Conservation (phyloP, 1,139 yeast genomes). For the Kodamaea alishanica region DNA sequence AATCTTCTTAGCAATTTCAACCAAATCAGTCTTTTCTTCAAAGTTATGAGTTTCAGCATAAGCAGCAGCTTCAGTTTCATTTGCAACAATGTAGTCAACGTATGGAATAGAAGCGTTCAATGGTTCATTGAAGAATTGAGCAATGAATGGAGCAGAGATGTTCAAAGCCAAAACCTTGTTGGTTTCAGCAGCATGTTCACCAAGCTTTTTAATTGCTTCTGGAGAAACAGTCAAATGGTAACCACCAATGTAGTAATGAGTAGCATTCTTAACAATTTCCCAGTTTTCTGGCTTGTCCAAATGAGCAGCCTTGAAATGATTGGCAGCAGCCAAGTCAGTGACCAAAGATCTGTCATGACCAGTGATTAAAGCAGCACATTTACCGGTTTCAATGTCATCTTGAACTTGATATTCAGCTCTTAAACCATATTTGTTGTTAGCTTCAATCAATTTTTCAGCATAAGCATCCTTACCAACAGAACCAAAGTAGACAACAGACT, state of each 20-base stretch:
- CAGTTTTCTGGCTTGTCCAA: conserved; percentile 88
- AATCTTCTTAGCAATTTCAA: conserved; percentile 75
- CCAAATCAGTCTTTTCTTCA: conserved; percentile 55
- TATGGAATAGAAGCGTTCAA: conserved; percentile 77
- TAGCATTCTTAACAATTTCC: conserved; percentile 77
- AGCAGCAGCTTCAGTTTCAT: conserved; percentile 95
- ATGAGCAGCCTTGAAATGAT: conserved; percentile 89
- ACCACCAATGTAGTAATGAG: conserved; percentile 90
- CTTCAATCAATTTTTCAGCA: conserved; percentile 74
- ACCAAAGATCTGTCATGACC: conserved; percentile 88
- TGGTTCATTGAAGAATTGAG: conserved; percentile 92
- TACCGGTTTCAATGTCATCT: conserved; percentile 79
- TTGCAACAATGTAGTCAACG: conserved; percentile 89
- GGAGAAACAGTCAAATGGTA: conserved; percentile 98
- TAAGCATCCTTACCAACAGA: conserved; percentile 92
- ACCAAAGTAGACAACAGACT: conserved; percentile 91
- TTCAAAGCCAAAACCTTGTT: conserved; percentile 84
- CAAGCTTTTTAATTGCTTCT: conserved; percentile 84
- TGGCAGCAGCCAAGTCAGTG: conserved; percentile 97
- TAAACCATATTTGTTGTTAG: conserved; percentile 87
- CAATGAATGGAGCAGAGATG: conserved; percentile 94
- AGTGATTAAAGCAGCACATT: conserved; percentile 93
- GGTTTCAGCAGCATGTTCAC: conserved; percentile 83
- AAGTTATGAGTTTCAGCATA: conserved; percentile 80
- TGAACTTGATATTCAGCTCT: conserved; percentile 81